These are phyloP conservation scores for Penicillium robsamsonii DNA, from an alignment of 495 filamentous ascomycete species.

Conservation along the genomic window DNA sequence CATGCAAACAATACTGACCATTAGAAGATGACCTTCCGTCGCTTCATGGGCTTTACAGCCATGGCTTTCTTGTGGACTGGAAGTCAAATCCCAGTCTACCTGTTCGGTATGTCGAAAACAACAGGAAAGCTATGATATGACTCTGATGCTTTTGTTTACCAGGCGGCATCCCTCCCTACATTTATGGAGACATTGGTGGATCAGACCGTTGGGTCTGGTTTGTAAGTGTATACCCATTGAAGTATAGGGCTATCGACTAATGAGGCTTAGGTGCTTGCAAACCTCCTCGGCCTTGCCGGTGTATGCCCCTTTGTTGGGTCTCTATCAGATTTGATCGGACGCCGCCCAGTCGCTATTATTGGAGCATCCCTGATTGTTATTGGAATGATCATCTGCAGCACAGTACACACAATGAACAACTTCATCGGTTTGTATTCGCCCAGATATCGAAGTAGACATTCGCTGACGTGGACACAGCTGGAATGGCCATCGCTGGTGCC, in stretches of 20 bases:
- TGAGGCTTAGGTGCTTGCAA: constrained; percentile 50
- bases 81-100: constrained; percentile 62
- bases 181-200: constrained; percentile 65
- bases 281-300: constrained; percentile 64
- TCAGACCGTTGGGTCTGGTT: constrained; percentile 71
- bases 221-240: constrained; percentile 30
- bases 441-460: background rate
- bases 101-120: constrained; percentile 46
- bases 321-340: constrained; percentile 66
- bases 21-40: constrained; percentile 53
- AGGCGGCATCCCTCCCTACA: constrained; percentile 61
- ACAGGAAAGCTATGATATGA: background rate
- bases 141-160: background rate
- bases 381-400: constrained; percentile 65
- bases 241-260: background rate
- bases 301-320: constrained; percentile 72
- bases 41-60: constrained; percentile 58
- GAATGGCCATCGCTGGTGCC: constrained; percentile 61
- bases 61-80: constrained; percentile 68
- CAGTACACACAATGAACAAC: constrained; percentile 62
- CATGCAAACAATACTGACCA: constrained; percentile 3
- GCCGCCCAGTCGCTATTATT: constrained; percentile 63
- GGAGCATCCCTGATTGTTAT: constrained; percentile 59
- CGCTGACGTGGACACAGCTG: constrained; percentile 37
- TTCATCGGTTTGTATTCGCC: constrained; percentile 58